phyloP scores from a whole-genome alignment of 2,329 filamentous ascomycete species.

The Botryotinia narcissicola region DNA sequence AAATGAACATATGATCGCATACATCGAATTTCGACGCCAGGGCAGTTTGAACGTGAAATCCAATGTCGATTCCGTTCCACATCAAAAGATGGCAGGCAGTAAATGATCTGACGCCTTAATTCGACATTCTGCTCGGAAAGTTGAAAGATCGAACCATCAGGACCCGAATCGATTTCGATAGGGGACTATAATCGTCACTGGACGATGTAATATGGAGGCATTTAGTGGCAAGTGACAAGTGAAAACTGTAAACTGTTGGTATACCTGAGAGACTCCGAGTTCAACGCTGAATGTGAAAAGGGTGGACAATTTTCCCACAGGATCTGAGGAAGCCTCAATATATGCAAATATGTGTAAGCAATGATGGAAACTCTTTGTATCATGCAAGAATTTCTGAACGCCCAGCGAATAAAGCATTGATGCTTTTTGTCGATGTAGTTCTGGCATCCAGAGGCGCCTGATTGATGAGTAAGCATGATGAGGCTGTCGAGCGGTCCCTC shows the following conservation, averaged over 20 bases:
- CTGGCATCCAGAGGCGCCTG: neutral
- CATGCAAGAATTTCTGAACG: neutral
- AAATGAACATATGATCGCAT: neutral
- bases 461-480: slow-evolving; percentile 1
- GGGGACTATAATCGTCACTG: neutral
- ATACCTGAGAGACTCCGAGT: neutral
- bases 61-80: neutral
- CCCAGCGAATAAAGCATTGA: neutral
- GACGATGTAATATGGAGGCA: neutral
- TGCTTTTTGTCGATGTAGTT: neutral
- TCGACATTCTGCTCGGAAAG: neutral
- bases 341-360: neutral
- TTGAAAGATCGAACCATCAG: neutral
- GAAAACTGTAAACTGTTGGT: neutral
- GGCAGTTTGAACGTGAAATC: neutral
- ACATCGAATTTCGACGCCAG: neutral
- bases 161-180: neutral
- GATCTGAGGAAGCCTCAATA: rapidly evolving
- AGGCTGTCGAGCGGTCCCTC: neutral
- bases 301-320: neutral
- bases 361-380: neutral
- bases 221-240: neutral
- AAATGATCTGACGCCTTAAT: neutral
- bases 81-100: neutral
- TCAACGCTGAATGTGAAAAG: neutral